Evolutionary conservation across 768 basidiomycete genomes (phyloP), one percentile per base, ranked within the genome.

Genomic region (Punctularia strigosozonata): DNA sequence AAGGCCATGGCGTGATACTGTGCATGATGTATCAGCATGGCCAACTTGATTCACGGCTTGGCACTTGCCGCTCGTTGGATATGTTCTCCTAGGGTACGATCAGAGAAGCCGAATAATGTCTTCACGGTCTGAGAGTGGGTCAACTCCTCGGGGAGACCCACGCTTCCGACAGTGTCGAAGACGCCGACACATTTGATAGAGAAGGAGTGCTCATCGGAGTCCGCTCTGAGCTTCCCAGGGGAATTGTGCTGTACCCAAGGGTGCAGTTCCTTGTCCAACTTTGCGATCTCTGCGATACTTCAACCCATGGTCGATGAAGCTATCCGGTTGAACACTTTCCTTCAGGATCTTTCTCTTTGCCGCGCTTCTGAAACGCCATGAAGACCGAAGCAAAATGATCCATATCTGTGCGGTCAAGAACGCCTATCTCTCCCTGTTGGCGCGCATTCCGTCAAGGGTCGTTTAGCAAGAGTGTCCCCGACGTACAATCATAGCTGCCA

Each of bases 101-200:
- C 76, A 8, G 65, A 66, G 50, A 84, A 82, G 17, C 82, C 82
- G 46, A 80, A 83, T 3, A 81, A 56, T 4, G 63, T 66, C 38
- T 57, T 63, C 12, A 65, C 53, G 40, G 64, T 66, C 13, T 64
- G 55, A 8, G 65, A 64, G 14, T 59, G 55, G 3, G 66, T 65
- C 13, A 84, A 49, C 47, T 82, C 80, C 48, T 76, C 76, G 1
- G 82, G 82, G 13, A 85, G 55, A 7, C 80, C 80, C 21, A 81
- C 53, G 8, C 80, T 68, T 12, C 80, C 80, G n/a, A 84, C 82
- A 4, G 82, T 85, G 48, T 85, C 82, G 49, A 77, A 85, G 15
- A 85, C 80, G 2, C 81, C 81, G 38, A 85, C 47, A 45, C 77
- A 79, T 54, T 80, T 81, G 45, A 85, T 54, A 4, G 73, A 68